These are phyloP conservation scores for Umbelopsis isabellina DNA, from an alignment of 192 early-diverging fungal species.

Conservation along the genomic window DNA sequence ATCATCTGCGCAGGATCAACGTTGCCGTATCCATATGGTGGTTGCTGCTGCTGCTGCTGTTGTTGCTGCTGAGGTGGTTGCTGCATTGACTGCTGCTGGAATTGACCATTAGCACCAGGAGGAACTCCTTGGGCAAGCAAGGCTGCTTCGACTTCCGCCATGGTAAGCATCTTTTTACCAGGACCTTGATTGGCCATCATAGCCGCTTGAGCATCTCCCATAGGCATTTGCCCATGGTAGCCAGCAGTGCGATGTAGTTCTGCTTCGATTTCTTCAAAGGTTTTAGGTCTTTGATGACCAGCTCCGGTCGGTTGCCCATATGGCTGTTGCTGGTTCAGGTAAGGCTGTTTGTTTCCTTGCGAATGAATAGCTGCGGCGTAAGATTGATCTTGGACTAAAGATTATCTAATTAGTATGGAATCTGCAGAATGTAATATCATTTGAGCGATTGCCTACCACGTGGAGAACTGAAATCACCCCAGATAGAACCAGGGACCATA, in stretches of 20 bases:
- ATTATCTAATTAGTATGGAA: background rate
- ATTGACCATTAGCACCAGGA: background rate
- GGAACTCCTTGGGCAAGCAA: slow-evolving; percentile 34
- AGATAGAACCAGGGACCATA: slow-evolving; percentile 27
- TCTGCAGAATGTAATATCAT: background rate
- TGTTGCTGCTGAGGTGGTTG: slow-evolving; percentile 27
- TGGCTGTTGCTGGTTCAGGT: slow-evolving; percentile 22
- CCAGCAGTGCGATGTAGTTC: slow-evolving; percentile 48
- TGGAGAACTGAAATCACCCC: slow-evolving; percentile 33
- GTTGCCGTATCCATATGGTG: slow-evolving; percentile 25
- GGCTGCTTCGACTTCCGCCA: slow-evolving; percentile 75
- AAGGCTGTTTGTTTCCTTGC: slow-evolving; percentile 20
- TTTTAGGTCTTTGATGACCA: slow-evolving; percentile 33
- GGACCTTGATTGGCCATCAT: slow-evolving; percentile 13
- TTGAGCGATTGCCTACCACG: background rate
- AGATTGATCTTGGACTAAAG: background rate
- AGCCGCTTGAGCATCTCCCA: background rate
- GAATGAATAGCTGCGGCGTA: slow-evolving; percentile 1
- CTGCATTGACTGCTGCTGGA: slow-evolving; percentile 22
- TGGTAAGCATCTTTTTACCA: slow-evolving; percentile 61
- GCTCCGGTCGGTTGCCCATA: slow-evolving; percentile 23
- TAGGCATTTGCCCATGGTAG: slow-evolving; percentile 23
- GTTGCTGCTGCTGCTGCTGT: slow-evolving; percentile 24
- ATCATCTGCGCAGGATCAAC: slow-evolving; percentile 30
- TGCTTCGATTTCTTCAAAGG: slow-evolving; percentile 61